These are phyloP conservation scores for Brassica incana DNA, from an alignment of 345 rosid species.

Conservation along the genomic window DNA sequence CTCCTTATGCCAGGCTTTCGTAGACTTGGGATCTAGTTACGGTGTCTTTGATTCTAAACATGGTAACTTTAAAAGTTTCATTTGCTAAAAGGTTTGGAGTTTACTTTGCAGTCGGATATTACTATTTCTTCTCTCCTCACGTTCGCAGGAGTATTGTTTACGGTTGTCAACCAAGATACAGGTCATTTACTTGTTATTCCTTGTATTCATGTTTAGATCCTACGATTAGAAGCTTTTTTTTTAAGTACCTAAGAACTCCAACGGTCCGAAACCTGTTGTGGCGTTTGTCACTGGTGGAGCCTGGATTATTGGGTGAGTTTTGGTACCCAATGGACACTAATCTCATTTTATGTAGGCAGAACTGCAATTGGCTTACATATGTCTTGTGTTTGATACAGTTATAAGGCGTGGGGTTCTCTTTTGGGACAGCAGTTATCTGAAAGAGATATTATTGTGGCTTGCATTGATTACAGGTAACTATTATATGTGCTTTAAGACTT, in stretches of 20 bases:
- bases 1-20: conserved; percentile 85
- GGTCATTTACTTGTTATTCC: conserved; percentile 41
- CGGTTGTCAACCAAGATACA: conserved; percentile 93
- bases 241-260: conserved; percentile 55
- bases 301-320: conserved; percentile 94
- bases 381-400: conserved; percentile 56
- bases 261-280: conserved; percentile 83
- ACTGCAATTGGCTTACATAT: conserved; percentile 9
- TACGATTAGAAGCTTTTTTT: too few relatives aligned
- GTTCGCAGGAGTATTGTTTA: conserved; percentile 79
- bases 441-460: conserved; percentile 88
- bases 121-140: conserved; percentile 80
- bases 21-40: background rate
- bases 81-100: conserved; percentile 30
- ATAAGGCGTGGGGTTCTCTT: conserved; percentile 98
- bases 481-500: too few relatives aligned
- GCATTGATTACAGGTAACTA: conserved; percentile 89
- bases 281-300: conserved; percentile 98
- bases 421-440: conserved; percentile 92
- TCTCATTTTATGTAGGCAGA: too few relatives aligned
- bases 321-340: too few relatives aligned
- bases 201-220: too few relatives aligned
- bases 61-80: background rate
- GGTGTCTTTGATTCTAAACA: background rate
- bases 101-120: conserved; percentile 75